These are phyloP conservation scores for Rossbeevera mucosa DNA, from an alignment of 768 basidiomycete species.

Conservation along the genomic window DNA sequence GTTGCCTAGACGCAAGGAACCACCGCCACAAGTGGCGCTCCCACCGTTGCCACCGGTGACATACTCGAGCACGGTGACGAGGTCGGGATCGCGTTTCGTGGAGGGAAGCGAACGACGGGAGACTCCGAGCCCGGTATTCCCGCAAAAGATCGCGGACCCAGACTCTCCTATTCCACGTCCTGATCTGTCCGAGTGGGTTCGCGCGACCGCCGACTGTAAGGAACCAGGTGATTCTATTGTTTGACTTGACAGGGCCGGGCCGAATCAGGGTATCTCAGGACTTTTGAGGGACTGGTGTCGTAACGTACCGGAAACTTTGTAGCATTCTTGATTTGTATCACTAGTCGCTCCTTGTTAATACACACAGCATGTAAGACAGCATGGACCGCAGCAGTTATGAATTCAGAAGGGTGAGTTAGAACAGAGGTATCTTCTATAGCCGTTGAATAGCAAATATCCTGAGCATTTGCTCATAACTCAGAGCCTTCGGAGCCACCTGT, in stretches of 20 bases:
- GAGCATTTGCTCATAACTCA: conserved; percentile 23
- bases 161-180: conserved; percentile 57
- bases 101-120: conserved; percentile 28
- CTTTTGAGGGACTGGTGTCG: not conserved
- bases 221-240: conserved; percentile 13
- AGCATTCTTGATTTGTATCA: conserved; percentile 8
- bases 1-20: conserved; percentile 18
- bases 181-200: conserved; percentile 48
- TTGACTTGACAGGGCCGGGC: conserved; percentile 5
- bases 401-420: conserved; percentile 10
- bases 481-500: conserved; percentile 33
- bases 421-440: conserved; percentile 7
- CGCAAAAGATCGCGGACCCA: conserved; percentile 39
- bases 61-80: conserved; percentile 15
- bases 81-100: conserved; percentile 32
- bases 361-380: not conserved
- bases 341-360: conserved; percentile 9
- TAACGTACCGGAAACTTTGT: not conserved
- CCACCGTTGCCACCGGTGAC: conserved; percentile 27
- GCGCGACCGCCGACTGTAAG: conserved; percentile 36
- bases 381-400: conserved; percentile 2
- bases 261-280: not conserved
- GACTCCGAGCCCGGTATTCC: conserved; percentile 35
- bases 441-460: conserved; percentile 2
- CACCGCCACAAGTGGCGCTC: conserved; percentile 3